These are phyloP conservation scores for Xylaria longipes DNA, from an alignment of 495 filamentous ascomycete species.

Conservation along the genomic window DNA sequence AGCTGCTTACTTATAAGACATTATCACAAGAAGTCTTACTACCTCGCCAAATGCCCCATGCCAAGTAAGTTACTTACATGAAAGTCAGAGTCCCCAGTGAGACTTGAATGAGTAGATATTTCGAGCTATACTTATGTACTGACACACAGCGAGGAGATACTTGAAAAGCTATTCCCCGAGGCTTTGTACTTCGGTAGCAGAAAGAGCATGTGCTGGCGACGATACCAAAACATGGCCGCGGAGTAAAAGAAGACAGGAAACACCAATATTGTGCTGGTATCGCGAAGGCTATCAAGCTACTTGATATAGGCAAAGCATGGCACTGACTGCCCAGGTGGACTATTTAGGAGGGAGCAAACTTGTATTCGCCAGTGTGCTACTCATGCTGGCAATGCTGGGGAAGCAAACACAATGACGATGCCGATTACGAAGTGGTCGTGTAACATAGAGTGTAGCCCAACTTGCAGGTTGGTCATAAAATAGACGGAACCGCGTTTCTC, in stretches of 20 bases:
- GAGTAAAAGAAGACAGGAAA: not conserved
- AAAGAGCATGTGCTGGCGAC: not conserved
- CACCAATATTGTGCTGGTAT: not conserved
- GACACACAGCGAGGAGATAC: not conserved
- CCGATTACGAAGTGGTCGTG: not conserved
- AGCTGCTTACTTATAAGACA: constrained; percentile 17
- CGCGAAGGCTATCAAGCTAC: not conserved
- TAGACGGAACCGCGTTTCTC: not conserved
- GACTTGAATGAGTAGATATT: not conserved
- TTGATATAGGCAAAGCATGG: not conserved
- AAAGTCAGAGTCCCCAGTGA: not conserved
- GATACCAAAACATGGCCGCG: not conserved
- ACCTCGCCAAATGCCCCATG: not conserved
- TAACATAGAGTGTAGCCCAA: not conserved
- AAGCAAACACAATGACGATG: constrained; percentile 6
- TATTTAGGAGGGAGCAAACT: not conserved
- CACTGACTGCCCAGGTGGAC: not conserved
- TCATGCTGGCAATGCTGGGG: not conserved
- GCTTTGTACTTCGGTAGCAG: not conserved
- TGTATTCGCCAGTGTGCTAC: not conserved
- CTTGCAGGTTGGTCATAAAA: not conserved
- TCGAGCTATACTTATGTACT: not conserved
- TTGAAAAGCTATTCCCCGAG: not conserved
- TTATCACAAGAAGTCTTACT: constrained; percentile 21
- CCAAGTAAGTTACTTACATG: not conserved